These are phyloP conservation scores for Pyrenopolyporus hunteri DNA, from an alignment of 495 filamentous ascomycete species.

Conservation along the genomic window DNA sequence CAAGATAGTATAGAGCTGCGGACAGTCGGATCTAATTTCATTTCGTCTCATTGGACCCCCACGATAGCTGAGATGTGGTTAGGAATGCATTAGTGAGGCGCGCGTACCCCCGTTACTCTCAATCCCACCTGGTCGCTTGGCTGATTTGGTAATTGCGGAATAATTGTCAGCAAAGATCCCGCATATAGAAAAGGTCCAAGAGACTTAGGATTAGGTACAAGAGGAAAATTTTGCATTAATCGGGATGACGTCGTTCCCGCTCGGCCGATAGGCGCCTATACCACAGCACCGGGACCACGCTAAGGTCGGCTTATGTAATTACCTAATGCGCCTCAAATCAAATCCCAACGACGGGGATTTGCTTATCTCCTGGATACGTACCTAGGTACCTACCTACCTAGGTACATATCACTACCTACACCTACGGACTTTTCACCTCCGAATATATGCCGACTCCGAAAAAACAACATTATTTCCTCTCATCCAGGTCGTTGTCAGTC, in stretches of 20 bases:
- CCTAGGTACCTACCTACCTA: not conserved
- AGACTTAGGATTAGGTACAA: no score
- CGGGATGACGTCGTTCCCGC: conserved; percentile 30
- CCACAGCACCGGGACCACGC: conserved; percentile 35
- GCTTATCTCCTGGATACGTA: not conserved
- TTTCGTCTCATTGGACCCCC: conserved; percentile 23
- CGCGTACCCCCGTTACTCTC: no score
- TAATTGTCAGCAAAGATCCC: conserved; percentile 36
- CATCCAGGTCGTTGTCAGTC: no score
- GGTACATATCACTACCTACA: not conserved
- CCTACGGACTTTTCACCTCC: conserved; percentile 15
- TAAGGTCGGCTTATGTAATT: conserved; percentile 23
- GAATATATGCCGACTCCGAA: conserved; percentile 23
- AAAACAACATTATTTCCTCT: not conserved
- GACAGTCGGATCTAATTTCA: conserved; percentile 20
- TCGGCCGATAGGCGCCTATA: conserved; percentile 26
- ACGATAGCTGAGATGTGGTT: conserved; percentile 16
- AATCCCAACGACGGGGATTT: conserved; percentile 1
- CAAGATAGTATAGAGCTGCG: conserved; percentile 15
- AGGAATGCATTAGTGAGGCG: conserved; percentile 14
- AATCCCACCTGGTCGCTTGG: not conserved
- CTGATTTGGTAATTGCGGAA: not conserved
- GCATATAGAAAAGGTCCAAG: not conserved
- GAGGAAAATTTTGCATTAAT: no score
- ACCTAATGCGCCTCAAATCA: not conserved